phyloP scores from a whole-genome alignment of 1,284 basidiomycete species.

The Ganoderma lucidum region DNA sequence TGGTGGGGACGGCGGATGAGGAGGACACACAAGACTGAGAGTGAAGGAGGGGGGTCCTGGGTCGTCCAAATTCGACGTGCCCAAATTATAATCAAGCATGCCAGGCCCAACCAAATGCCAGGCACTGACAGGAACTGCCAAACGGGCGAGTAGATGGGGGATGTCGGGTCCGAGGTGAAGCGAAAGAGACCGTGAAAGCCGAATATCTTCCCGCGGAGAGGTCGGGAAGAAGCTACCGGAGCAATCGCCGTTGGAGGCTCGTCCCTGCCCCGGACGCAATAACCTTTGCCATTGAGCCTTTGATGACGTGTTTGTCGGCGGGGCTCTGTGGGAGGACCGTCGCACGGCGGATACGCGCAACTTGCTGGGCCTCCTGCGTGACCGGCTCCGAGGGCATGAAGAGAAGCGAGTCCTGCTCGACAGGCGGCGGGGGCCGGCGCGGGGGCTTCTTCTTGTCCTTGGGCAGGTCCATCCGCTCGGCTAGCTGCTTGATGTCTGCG shows the following conservation, averaged over 20 bases:
- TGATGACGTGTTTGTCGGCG: conserved; percentile 60
- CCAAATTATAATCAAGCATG: background rate
- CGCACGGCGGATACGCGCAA: conserved; percentile 51
- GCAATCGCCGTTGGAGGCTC: conserved; percentile 27
- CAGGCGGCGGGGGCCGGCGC: conserved; percentile 11
- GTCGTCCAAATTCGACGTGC: background rate
- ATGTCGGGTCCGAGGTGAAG: background rate
- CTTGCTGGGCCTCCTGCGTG: conserved; percentile 47
- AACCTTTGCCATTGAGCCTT: conserved; percentile 63
- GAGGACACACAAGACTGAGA: background rate
- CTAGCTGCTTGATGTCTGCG: conserved; percentile 28
- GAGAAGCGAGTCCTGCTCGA: conserved; percentile 26
- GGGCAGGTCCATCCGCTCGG: conserved; percentile 26
- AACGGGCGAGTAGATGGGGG: background rate
- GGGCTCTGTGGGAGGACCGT: conserved; percentile 45
- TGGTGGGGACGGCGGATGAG: background rate
- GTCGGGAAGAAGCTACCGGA: conserved; percentile 19
- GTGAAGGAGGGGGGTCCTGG: background rate
- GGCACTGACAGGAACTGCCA: background rate
- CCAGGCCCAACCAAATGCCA: background rate
- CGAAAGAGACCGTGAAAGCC: background rate
- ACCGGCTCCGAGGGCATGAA: conserved; percentile 42
- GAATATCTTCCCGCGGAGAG: background rate
- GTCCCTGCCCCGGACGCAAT: conserved; percentile 40
- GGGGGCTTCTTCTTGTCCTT: conserved; percentile 24